Evolutionary conservation across 2,329 filamentous ascomycete genomes (phyloP).

Genomic region (Neophaeococcomyces aloes): DNA sequence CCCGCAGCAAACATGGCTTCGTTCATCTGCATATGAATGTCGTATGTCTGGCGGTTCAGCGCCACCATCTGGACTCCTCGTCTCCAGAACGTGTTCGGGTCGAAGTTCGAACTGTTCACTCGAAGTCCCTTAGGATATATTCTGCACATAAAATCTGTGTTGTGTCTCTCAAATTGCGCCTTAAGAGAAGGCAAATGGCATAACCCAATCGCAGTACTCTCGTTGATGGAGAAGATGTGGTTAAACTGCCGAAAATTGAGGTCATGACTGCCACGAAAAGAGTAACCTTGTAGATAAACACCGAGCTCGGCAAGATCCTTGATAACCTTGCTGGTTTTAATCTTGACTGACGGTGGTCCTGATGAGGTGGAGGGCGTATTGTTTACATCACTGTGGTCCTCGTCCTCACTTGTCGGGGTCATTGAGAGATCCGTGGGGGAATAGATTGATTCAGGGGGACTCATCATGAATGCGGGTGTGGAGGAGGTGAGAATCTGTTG

Average conservation of each 20-base stretch:
- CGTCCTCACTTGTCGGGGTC: slow-evolving; percentile 45
- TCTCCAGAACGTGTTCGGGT: slow-evolving; percentile 87
- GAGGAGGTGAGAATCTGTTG: slow-evolving; percentile 36
- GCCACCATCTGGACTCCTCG: slow-evolving; percentile 96
- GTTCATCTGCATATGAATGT: slow-evolving; percentile 90
- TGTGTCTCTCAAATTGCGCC: slow-evolving; percentile 73
- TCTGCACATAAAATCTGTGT: slow-evolving; percentile 81
- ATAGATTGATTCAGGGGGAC: slow-evolving; percentile 35
- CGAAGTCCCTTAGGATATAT: slow-evolving; percentile 81
- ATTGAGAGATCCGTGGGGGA: slow-evolving; percentile 44
- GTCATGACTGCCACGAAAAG: slow-evolving; percentile 70
- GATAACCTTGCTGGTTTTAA: slow-evolving; percentile 68
- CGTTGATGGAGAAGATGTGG: slow-evolving; percentile 91
- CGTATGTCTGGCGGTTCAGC: slow-evolving; percentile 96
- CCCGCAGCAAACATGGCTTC: slow-evolving; percentile 94
- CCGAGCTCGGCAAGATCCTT: slow-evolving; percentile 74
- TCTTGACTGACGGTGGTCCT: slow-evolving; percentile 50
- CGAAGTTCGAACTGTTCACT: slow-evolving; percentile 83
- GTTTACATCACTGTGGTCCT: slow-evolving; percentile 62
- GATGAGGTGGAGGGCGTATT: slow-evolving; percentile 42
- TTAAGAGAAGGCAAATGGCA: slow-evolving; percentile 67
- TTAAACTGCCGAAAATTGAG: slow-evolving; percentile 77
- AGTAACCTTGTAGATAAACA: slow-evolving; percentile 66
- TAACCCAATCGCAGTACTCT: slow-evolving; percentile 73
- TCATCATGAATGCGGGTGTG: slow-evolving; percentile 38